These are phyloP conservation scores for Malus hybrid DNA, from an alignment of 331 rosid genomes.

Conservation along the genomic window DNA sequence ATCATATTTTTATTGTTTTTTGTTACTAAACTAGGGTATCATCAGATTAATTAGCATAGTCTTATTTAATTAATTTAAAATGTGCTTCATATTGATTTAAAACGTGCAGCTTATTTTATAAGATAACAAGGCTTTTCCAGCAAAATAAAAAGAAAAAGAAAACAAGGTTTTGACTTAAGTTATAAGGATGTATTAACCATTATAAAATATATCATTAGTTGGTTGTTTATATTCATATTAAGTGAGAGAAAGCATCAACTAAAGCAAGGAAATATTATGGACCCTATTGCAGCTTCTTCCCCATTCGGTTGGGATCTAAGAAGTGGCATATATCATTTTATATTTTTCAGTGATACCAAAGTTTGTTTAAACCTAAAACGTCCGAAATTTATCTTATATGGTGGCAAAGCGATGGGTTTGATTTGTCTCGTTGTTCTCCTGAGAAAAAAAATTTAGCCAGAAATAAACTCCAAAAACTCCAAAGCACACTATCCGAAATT, in stretches of 20 bases:
- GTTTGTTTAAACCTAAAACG: not conserved
- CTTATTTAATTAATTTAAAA: not conserved
- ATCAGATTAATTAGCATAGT: not conserved
- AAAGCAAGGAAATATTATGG: not conserved
- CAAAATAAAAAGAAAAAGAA: too few relatives aligned
- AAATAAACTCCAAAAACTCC: too few relatives aligned
- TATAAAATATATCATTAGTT: not conserved
- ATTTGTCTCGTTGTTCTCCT: not conserved
- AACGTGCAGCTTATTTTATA: not conserved
- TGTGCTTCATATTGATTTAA: not conserved
- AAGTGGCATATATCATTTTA: not conserved
- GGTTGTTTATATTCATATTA: not conserved
- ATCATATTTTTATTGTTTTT: not conserved
- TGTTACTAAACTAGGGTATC: not conserved
- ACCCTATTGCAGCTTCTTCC: not conserved
- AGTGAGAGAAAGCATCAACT: not conserved
- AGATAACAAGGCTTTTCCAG: not conserved
- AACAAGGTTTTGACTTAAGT: not conserved
- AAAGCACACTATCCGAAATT: too few relatives aligned
- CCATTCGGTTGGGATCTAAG: not conserved
- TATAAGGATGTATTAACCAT: not conserved
- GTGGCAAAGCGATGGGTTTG: not conserved
- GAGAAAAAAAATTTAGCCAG: rapidly evolving
- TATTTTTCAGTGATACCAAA: not conserved
- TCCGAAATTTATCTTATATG: too few relatives aligned